Evolutionary conservation across 345 rosid genomes (phyloP).

Genomic region (Eucalyptus fibrosa): DNA sequence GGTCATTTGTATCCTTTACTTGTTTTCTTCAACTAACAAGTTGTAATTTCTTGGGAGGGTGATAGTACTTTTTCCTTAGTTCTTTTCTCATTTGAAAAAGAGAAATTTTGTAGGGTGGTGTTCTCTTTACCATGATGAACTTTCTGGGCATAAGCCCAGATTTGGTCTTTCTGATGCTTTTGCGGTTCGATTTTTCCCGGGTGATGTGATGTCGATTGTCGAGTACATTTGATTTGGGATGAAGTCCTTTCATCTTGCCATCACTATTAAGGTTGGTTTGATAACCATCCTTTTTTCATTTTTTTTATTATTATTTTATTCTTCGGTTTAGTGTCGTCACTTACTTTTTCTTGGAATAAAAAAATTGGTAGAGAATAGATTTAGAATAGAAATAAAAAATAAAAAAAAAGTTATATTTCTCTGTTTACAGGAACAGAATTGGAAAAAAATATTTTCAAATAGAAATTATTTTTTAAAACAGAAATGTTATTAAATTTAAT

Average conservation of each 20-base stretch:
- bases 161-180: background rate
- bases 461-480: too few relatives aligned
- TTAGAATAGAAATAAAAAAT: too few relatives aligned
- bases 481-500: too few relatives aligned
- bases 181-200: background rate
- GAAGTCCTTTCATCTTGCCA: background rate
- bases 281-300: too few relatives aligned
- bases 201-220: background rate
- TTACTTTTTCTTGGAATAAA: too few relatives aligned
- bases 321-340: too few relatives aligned
- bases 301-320: too few relatives aligned
- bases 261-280: background rate
- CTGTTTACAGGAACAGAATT: too few relatives aligned
- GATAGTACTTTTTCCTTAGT: background rate
- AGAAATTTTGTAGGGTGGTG: background rate
- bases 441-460: rapidly evolving
- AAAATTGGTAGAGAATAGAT: rapidly evolving
- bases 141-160: background rate
- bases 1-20: too few relatives aligned
- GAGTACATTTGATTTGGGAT: background rate
- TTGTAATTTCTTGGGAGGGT: background rate
- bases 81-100: background rate
- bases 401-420: too few relatives aligned
- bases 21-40: background rate
- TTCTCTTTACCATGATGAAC: background rate